Evolutionary conservation across 768 basidiomycete species (phyloP).

Genomic region (Tephrocybe sp.): DNA sequence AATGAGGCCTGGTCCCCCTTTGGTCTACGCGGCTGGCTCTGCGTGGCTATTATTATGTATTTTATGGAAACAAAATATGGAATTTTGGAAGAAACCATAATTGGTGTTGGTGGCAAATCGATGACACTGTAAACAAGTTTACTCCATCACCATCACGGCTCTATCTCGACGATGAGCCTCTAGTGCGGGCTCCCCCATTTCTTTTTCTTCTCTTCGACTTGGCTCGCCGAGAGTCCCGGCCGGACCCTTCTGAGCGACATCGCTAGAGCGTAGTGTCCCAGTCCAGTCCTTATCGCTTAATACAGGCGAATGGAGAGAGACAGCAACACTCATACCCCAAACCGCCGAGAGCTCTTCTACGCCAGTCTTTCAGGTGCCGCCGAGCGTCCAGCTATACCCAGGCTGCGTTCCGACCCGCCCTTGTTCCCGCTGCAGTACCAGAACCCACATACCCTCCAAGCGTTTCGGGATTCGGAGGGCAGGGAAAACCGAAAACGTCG

Average conservation of each 20-base stretch:
- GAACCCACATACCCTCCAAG: slow-evolving; percentile 50
- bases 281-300: slow-evolving; percentile 9
- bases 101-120: background rate
- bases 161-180: slow-evolving; percentile 27
- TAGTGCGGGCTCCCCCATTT: slow-evolving; percentile 34
- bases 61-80: background rate
- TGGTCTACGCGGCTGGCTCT: background rate
- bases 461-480: slow-evolving; percentile 66
- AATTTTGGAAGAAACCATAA: background rate
- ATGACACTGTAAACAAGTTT: slow-evolving; percentile 15
- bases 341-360: slow-evolving; percentile 52
- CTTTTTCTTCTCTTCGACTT: slow-evolving; percentile 10
- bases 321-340: slow-evolving; percentile 23
- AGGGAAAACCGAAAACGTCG: slow-evolving; percentile 56
- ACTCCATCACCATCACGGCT: slow-evolving; percentile 7
- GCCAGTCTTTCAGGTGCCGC: slow-evolving; percentile 49
- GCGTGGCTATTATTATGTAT: background rate
- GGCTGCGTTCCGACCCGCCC: slow-evolving; percentile 53
- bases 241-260: slow-evolving; percentile 11
- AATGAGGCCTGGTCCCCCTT: background rate
- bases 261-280: slow-evolving; percentile 9
- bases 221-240: slow-evolving; percentile 14
- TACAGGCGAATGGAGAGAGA: slow-evolving; percentile 19
- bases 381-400: slow-evolving; percentile 57
- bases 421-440: slow-evolving; percentile 31